Conservation (phyloP, 352 stramenopile species). For the Phytophthora crassamura region DNA sequence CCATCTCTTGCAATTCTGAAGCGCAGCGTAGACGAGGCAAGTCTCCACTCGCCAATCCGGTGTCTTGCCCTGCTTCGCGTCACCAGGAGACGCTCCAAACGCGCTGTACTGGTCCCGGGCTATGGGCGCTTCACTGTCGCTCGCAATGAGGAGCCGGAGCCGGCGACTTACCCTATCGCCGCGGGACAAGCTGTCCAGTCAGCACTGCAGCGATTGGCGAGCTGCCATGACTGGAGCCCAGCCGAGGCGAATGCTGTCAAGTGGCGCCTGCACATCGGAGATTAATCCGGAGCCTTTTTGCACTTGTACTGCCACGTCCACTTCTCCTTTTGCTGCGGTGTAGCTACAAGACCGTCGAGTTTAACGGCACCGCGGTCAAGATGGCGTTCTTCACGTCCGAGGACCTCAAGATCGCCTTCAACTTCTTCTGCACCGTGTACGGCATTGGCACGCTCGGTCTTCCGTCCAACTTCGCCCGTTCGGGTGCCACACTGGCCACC, state of each 20-base stretch:
- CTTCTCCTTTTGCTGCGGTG: constrained; percentile 32
- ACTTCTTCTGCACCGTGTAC: constrained; percentile 73
- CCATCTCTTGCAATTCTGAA: constrained; percentile 33
- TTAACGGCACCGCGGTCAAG: constrained; percentile 23
- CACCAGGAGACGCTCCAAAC: constrained; percentile 18
- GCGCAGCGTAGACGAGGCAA: constrained; percentile 16
- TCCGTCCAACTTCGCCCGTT: constrained; percentile 68
- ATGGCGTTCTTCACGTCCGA: constrained; percentile 69
- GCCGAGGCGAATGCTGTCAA: too few species aligned
- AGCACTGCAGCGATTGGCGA: constrained; percentile 29
- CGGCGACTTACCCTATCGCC: constrained; percentile 22
- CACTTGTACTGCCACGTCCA: constrained; percentile 11
- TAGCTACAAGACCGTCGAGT: constrained; percentile 19
- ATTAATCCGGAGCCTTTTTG: constrained; percentile 25
- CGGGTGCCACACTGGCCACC: constrained; percentile 49
- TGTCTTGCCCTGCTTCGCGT: constrained; percentile 24
- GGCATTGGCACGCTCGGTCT: constrained; percentile 71
- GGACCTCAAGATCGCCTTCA: constrained; percentile 69
- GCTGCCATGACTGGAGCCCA: constrained; percentile 31
- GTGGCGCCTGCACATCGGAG: constrained; percentile 8
- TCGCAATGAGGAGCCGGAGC: constrained; percentile 31
- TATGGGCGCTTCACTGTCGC: constrained; percentile 23
- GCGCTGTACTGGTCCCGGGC: constrained; percentile 2
- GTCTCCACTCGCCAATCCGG: constrained; percentile 31
- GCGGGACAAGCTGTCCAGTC: constrained; percentile 21